These are phyloP conservation scores for Scheffersomyces amazonensis DNA, from an alignment of 805 yeast genomes.

Conservation along the genomic window DNA sequence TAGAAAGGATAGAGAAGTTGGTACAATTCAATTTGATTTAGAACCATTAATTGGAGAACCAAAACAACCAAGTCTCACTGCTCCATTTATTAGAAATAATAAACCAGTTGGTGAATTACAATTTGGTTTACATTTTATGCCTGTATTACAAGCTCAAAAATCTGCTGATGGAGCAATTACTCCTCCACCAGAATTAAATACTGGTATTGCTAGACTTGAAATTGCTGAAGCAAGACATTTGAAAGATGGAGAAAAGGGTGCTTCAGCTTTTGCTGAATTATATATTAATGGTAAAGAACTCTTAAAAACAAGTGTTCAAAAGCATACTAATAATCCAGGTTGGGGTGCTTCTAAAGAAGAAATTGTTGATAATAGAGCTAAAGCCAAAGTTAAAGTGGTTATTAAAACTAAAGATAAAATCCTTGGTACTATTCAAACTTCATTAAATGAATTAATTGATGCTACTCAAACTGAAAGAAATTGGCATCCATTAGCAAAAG, in stretches of 20 bases:
- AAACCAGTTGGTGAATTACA: conserved; percentile 74
- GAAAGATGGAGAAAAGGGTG: conserved; percentile 44
- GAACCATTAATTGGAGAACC: conserved; percentile 58
- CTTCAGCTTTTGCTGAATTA: conserved; percentile 69
- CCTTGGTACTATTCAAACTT: conserved; percentile 58
- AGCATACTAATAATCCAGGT: conserved; percentile 62
- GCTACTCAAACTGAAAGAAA: conserved; percentile 73
- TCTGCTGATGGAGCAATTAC: conserved; percentile 78
- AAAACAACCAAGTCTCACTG: conserved; percentile 45
- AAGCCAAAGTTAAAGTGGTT: conserved; percentile 63
- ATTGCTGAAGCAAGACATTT: conserved; percentile 61
- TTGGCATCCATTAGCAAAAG: conserved; percentile 70
- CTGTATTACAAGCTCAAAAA: conserved; percentile 60
- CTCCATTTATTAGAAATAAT: conserved; percentile 74
- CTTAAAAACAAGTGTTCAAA: conserved; percentile 54
- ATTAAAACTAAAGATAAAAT: conserved; percentile 56
- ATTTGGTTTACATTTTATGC: conserved; percentile 73
- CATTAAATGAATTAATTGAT: conserved; percentile 65
- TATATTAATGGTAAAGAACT: conserved; percentile 60
- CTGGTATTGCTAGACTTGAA: conserved; percentile 81
- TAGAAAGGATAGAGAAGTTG: conserved; percentile 77
- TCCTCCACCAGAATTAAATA: conserved; percentile 89
- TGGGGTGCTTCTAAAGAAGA: conserved; percentile 65
- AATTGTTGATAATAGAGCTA: conserved; percentile 69
- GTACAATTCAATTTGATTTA: conserved; percentile 71